phyloP scores from a whole-genome alignment of 768 basidiomycete genomes.

The Russula olivacea region DNA sequence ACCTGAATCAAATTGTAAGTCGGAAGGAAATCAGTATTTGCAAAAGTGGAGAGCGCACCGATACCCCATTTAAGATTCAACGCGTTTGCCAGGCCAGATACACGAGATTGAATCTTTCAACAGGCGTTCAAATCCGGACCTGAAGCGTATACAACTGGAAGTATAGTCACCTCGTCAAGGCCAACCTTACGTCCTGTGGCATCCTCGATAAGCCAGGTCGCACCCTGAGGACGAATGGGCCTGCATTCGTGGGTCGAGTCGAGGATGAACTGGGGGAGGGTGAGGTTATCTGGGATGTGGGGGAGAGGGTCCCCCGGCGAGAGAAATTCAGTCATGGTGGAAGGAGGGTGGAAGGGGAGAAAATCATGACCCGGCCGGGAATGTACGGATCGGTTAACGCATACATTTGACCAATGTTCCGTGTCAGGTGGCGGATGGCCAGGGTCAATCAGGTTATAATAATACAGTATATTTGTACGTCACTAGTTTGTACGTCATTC shows the following conservation, averaged over 20 bases:
- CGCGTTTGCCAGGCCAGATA: constrained; percentile 37
- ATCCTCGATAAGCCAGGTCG: constrained; percentile 42
- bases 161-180: constrained; percentile 35
- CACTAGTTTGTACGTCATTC: background rate
- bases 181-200: constrained; percentile 34
- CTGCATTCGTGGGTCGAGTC: constrained; percentile 24
- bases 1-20: constrained; percentile 26
- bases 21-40: background rate
- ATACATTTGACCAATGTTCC: background rate
- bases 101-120: constrained; percentile 34
- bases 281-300: constrained; percentile 27
- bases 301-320: constrained; percentile 11
- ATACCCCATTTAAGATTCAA: constrained; percentile 33
- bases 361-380: background rate
- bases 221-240: constrained; percentile 13
- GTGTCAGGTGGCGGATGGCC: background rate
- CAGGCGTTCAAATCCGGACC: background rate
- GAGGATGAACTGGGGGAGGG: constrained; percentile 27
- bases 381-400: background rate
- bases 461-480: background rate
- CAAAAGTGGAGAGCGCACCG: constrained; percentile 27
- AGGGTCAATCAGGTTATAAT: background rate
- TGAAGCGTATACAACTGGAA: background rate
- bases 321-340: constrained; percentile 21
- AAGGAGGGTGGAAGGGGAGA: background rate